Evolutionary conservation across 2,329 filamentous ascomycete species (phyloP), one percentile per base, ranked within the genome.

Genomic region (Canariomyces notabilis): DNA sequence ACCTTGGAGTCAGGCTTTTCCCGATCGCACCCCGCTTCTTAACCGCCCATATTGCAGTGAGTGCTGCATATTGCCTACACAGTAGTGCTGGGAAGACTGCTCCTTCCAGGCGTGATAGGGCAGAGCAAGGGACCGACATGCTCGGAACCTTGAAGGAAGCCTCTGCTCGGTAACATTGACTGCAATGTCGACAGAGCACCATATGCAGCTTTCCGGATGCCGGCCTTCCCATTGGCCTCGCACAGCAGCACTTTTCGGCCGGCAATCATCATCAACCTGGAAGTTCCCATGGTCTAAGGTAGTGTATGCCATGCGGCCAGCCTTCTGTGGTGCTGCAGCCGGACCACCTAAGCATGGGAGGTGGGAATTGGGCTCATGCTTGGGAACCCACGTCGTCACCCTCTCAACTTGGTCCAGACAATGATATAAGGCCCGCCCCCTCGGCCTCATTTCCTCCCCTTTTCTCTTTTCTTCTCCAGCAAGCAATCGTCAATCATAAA

Each of bases 401-500:
- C 57, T 49, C 54, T 57, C 58, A 57, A 39, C 11, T 54, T 56
- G 61, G 60, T 63, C 62, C 50, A 59, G n/a, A 58, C 57, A 48
- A 55, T 53, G 48, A 65, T 70, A 71, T 71, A 73, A 67, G 65
- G 65, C 58, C 50, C 58, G 58, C 55, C 58, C 59, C 63, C 62
- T 62, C 61, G 62, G 63, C 63, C 61, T 61, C 60, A 57, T 59
- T 59, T 57, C 60, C 64, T 68, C 67, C 67, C 58, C 59, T 62
- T 65, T 62, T 63, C 70, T 71, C 66, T 68, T 69, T 61, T 61
- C 60, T 60, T 79, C 80, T 74, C 74, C 74, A 83, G 82, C 82
- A 85, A 85, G 81, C 72, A 71, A 62, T 73, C 67, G 75, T 75
- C 70, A 62, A 59, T 64, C 67, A 63, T 73, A 73, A 74, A 71